These are phyloP conservation scores for Periconia sp. DNA, from an alignment of 2,329 filamentous ascomycete genomes.

Conservation along the genomic window DNA sequence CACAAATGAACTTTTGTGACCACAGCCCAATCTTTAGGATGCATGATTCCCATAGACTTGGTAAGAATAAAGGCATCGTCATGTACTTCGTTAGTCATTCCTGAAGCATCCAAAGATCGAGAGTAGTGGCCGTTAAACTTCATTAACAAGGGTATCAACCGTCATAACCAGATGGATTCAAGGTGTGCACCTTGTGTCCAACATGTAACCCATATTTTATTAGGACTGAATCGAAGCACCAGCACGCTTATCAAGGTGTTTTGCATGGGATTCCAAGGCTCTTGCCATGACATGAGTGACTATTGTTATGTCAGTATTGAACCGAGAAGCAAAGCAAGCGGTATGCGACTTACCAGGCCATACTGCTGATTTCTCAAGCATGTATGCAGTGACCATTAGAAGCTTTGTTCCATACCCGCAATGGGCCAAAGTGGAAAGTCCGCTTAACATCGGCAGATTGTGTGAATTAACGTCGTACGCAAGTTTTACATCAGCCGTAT, in stretches of 20 bases:
- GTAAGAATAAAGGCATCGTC: constrained; percentile 2
- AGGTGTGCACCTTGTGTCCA: constrained; percentile 22
- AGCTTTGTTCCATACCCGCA: constrained; percentile 84
- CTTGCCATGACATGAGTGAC: constrained; percentile 71
- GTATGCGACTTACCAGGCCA: constrained; percentile 74
- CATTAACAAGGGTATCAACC: constrained; percentile 20
- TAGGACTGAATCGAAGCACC: constrained; percentile 46
- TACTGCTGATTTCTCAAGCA: constrained; percentile 84
- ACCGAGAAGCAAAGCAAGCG: not conserved
- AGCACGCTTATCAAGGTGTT: constrained; percentile 63
- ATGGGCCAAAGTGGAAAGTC: constrained; percentile 58
- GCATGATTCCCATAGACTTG: not conserved
- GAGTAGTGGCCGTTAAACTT: constrained; percentile 12
- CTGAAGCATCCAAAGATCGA: constrained; percentile 4
- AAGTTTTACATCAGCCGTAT: constrained; percentile 78
- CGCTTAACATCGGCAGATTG: constrained; percentile 52
- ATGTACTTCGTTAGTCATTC: constrained; percentile 10
- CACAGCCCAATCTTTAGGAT: not conserved
- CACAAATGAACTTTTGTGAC: not conserved
- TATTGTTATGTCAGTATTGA: constrained; percentile 39
- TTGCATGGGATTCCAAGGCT: constrained; percentile 65
- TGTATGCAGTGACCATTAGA: constrained; percentile 78
- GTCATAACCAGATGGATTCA: constrained; percentile 4
- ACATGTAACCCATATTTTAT: constrained; percentile 25
- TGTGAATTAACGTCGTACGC: constrained; percentile 55